Percentiles rank a stretch among this genome's conserved stretches.
phyloP scores from a whole-genome alignment of 306 rosid species.

The Erythrophleum fordii region DNA sequence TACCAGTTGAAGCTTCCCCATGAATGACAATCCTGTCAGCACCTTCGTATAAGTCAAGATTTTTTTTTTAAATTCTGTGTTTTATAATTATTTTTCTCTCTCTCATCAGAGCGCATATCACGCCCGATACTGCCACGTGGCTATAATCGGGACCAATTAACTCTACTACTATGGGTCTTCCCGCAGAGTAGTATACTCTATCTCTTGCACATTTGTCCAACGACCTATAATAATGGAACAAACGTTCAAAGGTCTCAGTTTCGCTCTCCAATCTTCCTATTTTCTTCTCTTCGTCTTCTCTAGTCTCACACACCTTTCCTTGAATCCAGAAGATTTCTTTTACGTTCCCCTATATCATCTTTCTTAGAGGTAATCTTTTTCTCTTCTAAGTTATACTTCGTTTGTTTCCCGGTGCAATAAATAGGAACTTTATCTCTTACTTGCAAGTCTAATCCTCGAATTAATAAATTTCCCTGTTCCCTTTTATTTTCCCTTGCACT shows the following conservation, averaged over 20 bases:
- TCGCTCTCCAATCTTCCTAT: neutral
- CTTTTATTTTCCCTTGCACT: neutral
- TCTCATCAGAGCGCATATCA: neutral
- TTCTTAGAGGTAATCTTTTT: neutral
- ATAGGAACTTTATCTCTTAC: neutral
- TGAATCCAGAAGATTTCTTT: neutral
- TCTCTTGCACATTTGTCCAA: neutral
- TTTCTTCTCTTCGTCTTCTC: neutral
- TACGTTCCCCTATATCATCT: neutral
- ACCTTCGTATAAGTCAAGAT: neutral
- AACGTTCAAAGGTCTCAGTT: neutral
- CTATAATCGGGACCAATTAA: neutral
- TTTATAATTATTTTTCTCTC: neutral
- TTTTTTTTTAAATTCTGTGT: neutral
- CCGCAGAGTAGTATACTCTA: neutral
- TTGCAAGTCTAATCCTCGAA: conserved; percentile 2
- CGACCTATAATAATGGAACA: neutral
- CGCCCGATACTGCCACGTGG: neutral
- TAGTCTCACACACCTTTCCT: neutral
- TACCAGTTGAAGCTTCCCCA: neutral
- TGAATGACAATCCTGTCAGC: neutral
- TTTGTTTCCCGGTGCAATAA: neutral
- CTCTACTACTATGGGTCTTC: neutral
- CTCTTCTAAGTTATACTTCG: neutral
- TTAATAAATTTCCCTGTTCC: neutral